Evolutionary conservation across 495 filamentous ascomycete species (phyloP), one percentile per base, ranked within the genome.

Genomic region (Hyphodiscus hymeniophilus): DNA sequence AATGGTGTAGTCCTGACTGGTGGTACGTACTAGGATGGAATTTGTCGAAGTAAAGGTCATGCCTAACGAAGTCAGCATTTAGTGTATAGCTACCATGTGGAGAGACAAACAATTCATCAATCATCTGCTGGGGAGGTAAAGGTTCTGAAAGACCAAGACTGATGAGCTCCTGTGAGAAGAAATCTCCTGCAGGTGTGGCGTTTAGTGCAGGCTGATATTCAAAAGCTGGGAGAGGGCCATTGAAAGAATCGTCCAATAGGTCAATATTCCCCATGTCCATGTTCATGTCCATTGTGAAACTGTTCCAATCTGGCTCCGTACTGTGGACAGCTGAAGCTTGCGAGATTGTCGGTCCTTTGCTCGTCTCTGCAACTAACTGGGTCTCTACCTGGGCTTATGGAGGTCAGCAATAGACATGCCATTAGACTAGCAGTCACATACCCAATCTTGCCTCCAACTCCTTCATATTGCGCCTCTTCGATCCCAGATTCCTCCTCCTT

Each of bases 381-480:
- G 59, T 57, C 40, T 51, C 56, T 21, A 61, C 52, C 48, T 51
- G 57, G 2, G 53, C 57, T 53, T 22, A 17, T 16, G 21, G 26
- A 20, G 30, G 23, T 47, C n/a, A n/a, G n/a, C n/a, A n/a, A n/a
- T 45, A 44, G 48, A 24, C 21, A 22, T 3, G 30, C 31, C 42
- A 15, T 16, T 7, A 3, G 23, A n/a, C 47, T 2, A 17, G 16
- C 15, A 45, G 16, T 41, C 34, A 30, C 26, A 59, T 75, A 95
- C 91, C 87, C 58, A 98, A 67, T 58, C 94, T 78, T 48, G 90
- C 91, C 69, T 97, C 94, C 59, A 98, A 62, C 47, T 89, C 87
- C 72, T 97, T 98, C 51, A 98, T 92, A 66, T 98, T 96, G 50
- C 92, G 90, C 60, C 94, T 76, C 69, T 96, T 98, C 2, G 92